These are phyloP conservation scores for Polyrhizophydium stewartii DNA, from an alignment of 371 early-diverging fungal species.

Conservation along the genomic window DNA sequence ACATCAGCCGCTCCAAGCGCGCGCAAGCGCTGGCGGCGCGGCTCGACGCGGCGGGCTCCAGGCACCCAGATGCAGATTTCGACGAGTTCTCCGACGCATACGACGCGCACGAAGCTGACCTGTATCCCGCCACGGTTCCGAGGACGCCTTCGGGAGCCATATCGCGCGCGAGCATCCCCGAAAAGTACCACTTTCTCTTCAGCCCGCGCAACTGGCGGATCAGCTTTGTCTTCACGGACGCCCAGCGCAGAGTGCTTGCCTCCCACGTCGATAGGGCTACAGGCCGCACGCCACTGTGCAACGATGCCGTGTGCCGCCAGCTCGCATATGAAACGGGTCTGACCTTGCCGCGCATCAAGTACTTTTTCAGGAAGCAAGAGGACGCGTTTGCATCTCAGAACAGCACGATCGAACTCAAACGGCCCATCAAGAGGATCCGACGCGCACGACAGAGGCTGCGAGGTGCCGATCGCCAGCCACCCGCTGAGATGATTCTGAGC, in stretches of 20 bases:
- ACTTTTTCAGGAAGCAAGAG: constrained; percentile 40
- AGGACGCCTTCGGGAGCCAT: too few relatives aligned
- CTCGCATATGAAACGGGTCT: constrained; percentile 32
- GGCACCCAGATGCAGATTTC: too few relatives aligned
- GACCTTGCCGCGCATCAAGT: constrained; percentile 30
- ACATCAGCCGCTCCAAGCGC: background rate
- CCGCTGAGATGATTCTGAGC: too few relatives aligned
- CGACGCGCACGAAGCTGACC: too few relatives aligned
- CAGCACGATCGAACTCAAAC: too few relatives aligned
- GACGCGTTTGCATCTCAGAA: constrained; percentile 27
- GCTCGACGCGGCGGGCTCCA: too few relatives aligned
- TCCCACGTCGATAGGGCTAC: constrained; percentile 34
- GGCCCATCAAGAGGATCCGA: too few relatives aligned
- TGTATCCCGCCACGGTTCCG: too few relatives aligned
- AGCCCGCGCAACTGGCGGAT: constrained; percentile 44
- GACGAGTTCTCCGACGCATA: too few relatives aligned
- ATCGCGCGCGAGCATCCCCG: too few relatives aligned
- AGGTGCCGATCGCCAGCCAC: too few relatives aligned
- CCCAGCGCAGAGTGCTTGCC: constrained; percentile 35
- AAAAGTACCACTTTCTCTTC: background rate
- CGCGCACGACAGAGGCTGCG: too few relatives aligned
- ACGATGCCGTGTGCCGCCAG: constrained; percentile 25
- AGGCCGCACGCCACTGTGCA: constrained; percentile 34
- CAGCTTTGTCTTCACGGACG: constrained; percentile 28
- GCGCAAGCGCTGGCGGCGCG: constrained; percentile 4